phyloP scores from a whole-genome alignment of 2,329 filamentous ascomycete genomes.

The Blastomyces gilchristii region DNA sequence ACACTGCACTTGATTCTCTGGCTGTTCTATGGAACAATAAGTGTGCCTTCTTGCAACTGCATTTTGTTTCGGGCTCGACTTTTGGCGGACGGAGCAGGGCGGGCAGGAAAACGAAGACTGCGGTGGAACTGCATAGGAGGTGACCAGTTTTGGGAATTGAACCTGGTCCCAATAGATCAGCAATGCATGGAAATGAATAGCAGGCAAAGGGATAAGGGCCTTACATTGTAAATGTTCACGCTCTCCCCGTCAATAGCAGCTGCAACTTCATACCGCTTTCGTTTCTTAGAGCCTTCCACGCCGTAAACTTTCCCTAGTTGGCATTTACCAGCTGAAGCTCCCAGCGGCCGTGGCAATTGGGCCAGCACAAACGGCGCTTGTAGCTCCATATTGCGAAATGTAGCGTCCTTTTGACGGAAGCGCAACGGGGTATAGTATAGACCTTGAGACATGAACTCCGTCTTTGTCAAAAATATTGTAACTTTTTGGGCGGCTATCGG shows the following conservation, averaged over 20 bases:
- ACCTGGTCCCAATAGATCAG: constrained; percentile 35
- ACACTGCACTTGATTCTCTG: constrained; percentile 43
- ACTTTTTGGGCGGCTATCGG: neutral
- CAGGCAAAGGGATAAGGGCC: constrained; percentile 7
- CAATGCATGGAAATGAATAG: neutral
- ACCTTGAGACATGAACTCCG: neutral
- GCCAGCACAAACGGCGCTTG: constrained; percentile 36
- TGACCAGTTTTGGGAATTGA: constrained; percentile 49
- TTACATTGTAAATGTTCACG: constrained; percentile 53
- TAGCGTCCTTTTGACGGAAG: neutral
- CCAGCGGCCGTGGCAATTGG: constrained; percentile 37
- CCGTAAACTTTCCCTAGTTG: constrained; percentile 42
- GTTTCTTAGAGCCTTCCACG: constrained; percentile 46
- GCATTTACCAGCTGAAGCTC: constrained; percentile 32
- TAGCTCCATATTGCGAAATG: constrained; percentile 31
- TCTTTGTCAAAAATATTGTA: neutral
- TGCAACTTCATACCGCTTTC: constrained; percentile 52
- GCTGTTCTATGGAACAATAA: constrained; percentile 43
- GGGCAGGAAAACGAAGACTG: constrained; percentile 47
- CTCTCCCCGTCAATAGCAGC: constrained; percentile 52
- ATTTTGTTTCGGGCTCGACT: constrained; percentile 30
- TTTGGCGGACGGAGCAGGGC: constrained; percentile 49
- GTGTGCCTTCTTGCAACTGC: constrained; percentile 43
- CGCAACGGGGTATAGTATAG: neutral
- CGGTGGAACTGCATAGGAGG: constrained; percentile 53